Conservation (phyloP, 1,284 basidiomycete genomes). For the Ceratobasidium papillatum region DNA sequence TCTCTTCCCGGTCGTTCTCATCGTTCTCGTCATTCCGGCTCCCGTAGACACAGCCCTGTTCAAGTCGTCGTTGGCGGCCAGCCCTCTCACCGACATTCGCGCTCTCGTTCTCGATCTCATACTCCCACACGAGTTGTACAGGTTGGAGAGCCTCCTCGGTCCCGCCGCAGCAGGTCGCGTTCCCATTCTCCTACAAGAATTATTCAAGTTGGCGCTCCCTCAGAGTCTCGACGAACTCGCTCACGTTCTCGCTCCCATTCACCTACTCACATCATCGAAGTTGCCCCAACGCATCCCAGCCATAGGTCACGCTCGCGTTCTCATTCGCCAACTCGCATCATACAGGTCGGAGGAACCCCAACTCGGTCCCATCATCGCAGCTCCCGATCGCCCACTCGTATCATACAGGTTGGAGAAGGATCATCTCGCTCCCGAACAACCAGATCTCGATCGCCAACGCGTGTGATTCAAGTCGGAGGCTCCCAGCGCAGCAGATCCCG, state of each 20-base stretch:
- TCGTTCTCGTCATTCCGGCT: constrained; percentile 1
- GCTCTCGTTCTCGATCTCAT: constrained; percentile 10
- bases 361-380: constrained; percentile 9
- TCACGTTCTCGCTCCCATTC: constrained; percentile 18
- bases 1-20: not conserved
- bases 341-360: constrained; percentile 19
- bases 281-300: constrained; percentile 1
- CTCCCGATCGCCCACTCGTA: constrained; percentile 18
- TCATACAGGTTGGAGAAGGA: constrained; percentile 4
- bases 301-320: not conserved
- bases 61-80: not conserved
- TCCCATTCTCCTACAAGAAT: constrained; percentile 15
- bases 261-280: constrained; percentile 9
- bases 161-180: not conserved
- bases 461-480: constrained; percentile 14
- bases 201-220: not conserved
- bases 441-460: constrained; percentile 2
- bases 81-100: not conserved
- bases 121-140: not conserved
- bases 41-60: not conserved
- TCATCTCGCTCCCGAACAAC: not conserved
- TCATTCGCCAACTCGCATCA: constrained; percentile 22
- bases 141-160: not conserved
- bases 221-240: not conserved
- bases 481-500: not conserved